Evolutionary conservation across 768 basidiomycete species (phyloP).

Genomic region (Myochromella boudieri): DNA sequence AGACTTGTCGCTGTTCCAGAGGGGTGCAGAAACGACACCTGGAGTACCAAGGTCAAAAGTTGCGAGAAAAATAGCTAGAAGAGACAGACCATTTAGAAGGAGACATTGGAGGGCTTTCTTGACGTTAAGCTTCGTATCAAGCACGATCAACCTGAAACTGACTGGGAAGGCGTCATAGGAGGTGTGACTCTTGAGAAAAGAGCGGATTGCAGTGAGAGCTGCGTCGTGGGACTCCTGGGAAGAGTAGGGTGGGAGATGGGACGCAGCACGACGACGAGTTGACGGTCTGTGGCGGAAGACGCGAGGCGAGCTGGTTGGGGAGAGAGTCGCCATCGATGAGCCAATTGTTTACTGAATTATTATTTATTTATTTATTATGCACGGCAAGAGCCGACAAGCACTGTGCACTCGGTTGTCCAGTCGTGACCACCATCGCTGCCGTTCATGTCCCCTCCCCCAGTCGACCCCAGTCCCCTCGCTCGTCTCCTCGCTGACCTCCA

Average conservation of each 20-base stretch:
- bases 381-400: slow-evolving; percentile 5
- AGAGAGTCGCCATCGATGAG: slow-evolving; percentile 44
- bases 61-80: slow-evolving; percentile 4
- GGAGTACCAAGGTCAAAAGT: slow-evolving; percentile 15
- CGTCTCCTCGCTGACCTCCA: slow-evolving; percentile 5
- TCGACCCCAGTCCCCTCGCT: not conserved
- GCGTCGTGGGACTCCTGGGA: slow-evolving; percentile 66
- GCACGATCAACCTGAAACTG: slow-evolving; percentile 92
- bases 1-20: slow-evolving; percentile 96
- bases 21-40: slow-evolving; percentile 97
- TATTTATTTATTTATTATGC: slow-evolving; percentile 7
- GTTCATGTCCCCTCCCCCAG: slow-evolving; percentile 8
- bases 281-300: slow-evolving; percentile 54
- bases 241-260: slow-evolving; percentile 56
- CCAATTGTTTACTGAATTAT: slow-evolving; percentile 5
- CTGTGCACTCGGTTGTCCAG: slow-evolving; percentile 1
- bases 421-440: slow-evolving; percentile 7
- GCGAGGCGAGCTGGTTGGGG: slow-evolving; percentile 50
- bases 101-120: slow-evolving; percentile 92
- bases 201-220: slow-evolving; percentile 69
- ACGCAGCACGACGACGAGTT: slow-evolving; percentile 53
- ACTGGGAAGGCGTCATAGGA: slow-evolving; percentile 98
- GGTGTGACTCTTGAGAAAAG: slow-evolving; percentile 80
- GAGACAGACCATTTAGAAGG: slow-evolving; percentile 69
- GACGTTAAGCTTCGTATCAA: slow-evolving; percentile 94